These are phyloP conservation scores for Cryoendolithus antarcticus DNA, from an alignment of 2,329 filamentous ascomycete genomes.

Conservation along the genomic window DNA sequence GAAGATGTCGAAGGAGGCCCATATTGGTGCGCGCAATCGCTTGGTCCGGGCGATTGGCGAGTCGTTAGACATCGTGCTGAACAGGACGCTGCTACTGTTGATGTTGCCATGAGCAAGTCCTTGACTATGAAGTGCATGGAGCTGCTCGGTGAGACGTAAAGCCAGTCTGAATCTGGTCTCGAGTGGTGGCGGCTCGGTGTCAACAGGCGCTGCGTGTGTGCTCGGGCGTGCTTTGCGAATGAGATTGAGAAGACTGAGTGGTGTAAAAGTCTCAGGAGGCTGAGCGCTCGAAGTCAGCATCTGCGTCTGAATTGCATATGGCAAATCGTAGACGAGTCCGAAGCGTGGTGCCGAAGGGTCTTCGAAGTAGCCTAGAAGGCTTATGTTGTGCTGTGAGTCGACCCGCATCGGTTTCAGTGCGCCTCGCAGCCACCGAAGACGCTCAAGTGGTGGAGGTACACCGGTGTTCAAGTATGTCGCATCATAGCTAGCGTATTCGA, in stretches of 20 bases:
- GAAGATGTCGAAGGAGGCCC: slow-evolving; percentile 67
- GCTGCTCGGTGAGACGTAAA: slow-evolving; percentile 57
- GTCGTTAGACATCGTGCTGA: slow-evolving; percentile 39
- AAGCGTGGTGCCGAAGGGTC: slow-evolving; percentile 57
- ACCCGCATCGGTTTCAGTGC: slow-evolving; percentile 21
- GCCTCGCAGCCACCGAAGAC: slow-evolving; percentile 19
- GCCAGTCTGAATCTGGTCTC: slow-evolving; percentile 68
- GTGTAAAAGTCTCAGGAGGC: slow-evolving; percentile 16
- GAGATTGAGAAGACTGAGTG: slow-evolving; percentile 35
- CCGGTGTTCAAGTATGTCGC: slow-evolving; percentile 34
- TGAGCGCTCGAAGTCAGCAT: slow-evolving; percentile 42
- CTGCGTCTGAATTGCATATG: slow-evolving; percentile 35
- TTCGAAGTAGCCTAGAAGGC: slow-evolving; percentile 59
- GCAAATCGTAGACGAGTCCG: slow-evolving; percentile 64
- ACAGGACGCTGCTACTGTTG: slow-evolving; percentile 53
- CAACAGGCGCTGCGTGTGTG: slow-evolving; percentile 26
- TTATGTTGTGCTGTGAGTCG: slow-evolving; percentile 34
- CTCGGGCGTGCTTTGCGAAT: slow-evolving; percentile 33
- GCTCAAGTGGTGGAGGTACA: slow-evolving; percentile 33
- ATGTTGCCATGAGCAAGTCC: slow-evolving; percentile 61
- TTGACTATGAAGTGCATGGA: slow-evolving; percentile 60
- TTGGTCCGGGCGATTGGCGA: slow-evolving; percentile 30
- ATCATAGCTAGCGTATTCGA: slow-evolving; percentile 54
- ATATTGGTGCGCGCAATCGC: slow-evolving; percentile 55
- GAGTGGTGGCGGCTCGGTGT: slow-evolving; percentile 44